Base-by-base conservation (phyloP, 495 filamentous ascomycete species). In the Penicillium malachiteum region DNA sequence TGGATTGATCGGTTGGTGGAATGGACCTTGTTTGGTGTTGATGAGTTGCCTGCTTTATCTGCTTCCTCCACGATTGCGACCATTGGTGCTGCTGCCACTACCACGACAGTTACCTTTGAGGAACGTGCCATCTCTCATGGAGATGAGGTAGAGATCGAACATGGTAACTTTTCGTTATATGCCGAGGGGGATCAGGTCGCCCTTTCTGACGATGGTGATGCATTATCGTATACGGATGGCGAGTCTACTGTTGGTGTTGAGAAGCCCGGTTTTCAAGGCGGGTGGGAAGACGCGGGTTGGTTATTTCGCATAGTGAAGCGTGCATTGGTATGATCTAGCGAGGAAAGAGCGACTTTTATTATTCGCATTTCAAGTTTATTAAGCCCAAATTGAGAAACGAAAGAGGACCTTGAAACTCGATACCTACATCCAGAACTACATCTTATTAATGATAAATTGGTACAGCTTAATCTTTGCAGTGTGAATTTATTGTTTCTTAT, bases 241-340 rank as follows among this genome's bases (percentile, higher is more conserved):
- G 65, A 68, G 17, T 65, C 66, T 18, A 61, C 59, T 33, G 47
- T 61, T 21, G 55, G 52, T 39, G 55, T 58, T 37, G 79, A 76
- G 59, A 79, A 70, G 38, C 72, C 77, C 37, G 75, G 64, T 35
- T 66, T 74, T n/a, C 69, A 78, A 50, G 74, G 86, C 12, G 85
- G 82, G 8, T 95, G 89, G 91, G 81, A 87, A 55, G 92, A 96
- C 75, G 91, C 89, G 35, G 81, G 87, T 26, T 96, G 90, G 92
- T 71, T 96, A 55, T 73, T 96, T 47, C 85, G 83, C 44, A 84
- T 92, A 47, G 87, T 89, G 18, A 87, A 83, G 35, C 89, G 86
- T 56, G 84, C 89, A 17, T 69, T 95, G 18, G 67, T 89, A 50
- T 89, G 70, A 75, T 62, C 17, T 10, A 21, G 35, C 30, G 41